Evolutionary conservation across 1,284 basidiomycete species (phyloP).

Genomic region (Abortiporus biennis): DNA sequence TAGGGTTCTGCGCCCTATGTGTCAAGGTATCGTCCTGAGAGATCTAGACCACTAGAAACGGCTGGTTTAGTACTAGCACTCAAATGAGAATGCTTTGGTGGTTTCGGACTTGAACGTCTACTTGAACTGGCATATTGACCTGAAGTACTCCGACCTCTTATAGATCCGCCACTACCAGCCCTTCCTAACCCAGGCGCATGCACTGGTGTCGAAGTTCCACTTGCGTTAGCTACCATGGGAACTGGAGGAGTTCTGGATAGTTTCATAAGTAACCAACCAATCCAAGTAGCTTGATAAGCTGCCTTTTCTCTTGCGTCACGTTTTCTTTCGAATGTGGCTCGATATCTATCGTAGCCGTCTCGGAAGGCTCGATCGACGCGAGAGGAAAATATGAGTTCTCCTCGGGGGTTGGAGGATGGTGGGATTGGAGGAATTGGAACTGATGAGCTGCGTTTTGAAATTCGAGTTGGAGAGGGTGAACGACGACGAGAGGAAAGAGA

Average conservation of each 20-base stretch:
- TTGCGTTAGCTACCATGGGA: slow-evolving; percentile 25
- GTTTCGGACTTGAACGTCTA: slow-evolving; percentile 37
- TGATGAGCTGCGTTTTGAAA: slow-evolving; percentile 26
- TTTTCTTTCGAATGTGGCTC: slow-evolving; percentile 83
- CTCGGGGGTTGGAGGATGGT: slow-evolving; percentile 84
- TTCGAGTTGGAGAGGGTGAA: slow-evolving; percentile 32
- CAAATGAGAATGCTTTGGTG: no score
- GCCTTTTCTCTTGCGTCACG: slow-evolving; percentile 60
- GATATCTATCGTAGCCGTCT: slow-evolving; percentile 91
- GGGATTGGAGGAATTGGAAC: slow-evolving; percentile 78
- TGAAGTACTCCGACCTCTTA: slow-evolving; percentile 20
- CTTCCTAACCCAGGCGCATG: slow-evolving; percentile 8
- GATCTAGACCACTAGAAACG: no score
- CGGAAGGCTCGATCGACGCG: slow-evolving; percentile 80
- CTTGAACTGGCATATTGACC: slow-evolving; percentile 28
- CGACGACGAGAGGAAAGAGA: slow-evolving; percentile 26
- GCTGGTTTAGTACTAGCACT: no score
- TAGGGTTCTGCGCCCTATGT: no score
- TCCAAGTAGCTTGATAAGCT: slow-evolving; percentile 35
- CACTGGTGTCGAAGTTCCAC: slow-evolving; percentile 12
- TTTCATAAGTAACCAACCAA: slow-evolving; percentile 34
- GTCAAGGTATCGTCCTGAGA: no score
- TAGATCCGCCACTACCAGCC: slow-evolving; percentile 16
- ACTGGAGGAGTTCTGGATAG: slow-evolving; percentile 16
- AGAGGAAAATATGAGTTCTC: slow-evolving; percentile 94